phyloP scores from a whole-genome alignment of 768 basidiomycete genomes.

The Inosperma sp. region DNA sequence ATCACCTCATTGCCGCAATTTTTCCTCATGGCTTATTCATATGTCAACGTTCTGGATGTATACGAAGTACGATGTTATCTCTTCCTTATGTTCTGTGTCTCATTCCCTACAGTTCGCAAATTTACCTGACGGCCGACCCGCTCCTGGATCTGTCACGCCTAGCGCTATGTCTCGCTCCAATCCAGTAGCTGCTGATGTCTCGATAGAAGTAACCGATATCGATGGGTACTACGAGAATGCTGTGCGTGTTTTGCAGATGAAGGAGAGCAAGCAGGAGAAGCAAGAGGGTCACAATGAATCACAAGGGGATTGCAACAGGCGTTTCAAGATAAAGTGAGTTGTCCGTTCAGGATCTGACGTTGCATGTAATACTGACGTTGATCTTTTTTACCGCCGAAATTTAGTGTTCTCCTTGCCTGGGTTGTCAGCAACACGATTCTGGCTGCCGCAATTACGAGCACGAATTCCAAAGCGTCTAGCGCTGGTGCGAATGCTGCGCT shows the following conservation, averaged over 20 bases:
- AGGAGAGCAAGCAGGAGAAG: conserved; percentile 68
- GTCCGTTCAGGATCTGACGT: background rate
- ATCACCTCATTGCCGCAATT: conserved; percentile 92
- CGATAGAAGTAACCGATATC: conserved; percentile 84
- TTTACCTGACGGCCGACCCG: too few species aligned
- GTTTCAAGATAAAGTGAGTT: conserved; percentile 62
- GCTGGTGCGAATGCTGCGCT: conserved; percentile 51
- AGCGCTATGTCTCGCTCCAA: conserved; percentile 55
- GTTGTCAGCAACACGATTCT: conserved; percentile 81
- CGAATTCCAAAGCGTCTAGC: conserved; percentile 48
- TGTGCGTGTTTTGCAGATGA: conserved; percentile 70
- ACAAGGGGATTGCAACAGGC: conserved; percentile 85
- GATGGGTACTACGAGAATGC: conserved; percentile 90
- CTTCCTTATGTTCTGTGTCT: conserved; percentile 5
- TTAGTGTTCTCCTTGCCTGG: conserved; percentile 83
- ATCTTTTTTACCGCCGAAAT: background rate
- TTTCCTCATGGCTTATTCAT: conserved; percentile 85
- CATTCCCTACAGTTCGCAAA: conserved; percentile 58
- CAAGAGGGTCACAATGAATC: conserved; percentile 57
- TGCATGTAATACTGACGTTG: background rate
- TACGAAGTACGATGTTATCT: conserved; percentile 54
- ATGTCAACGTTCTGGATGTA: conserved; percentile 90
- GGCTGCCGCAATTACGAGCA: conserved; percentile 66
- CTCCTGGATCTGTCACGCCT: conserved; percentile 79
- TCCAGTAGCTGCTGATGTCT: conserved; percentile 75